These are phyloP conservation scores for Phoenix roebelenii DNA, from an alignment of 176 grass and related monocot genomes.

Conservation along the genomic window DNA sequence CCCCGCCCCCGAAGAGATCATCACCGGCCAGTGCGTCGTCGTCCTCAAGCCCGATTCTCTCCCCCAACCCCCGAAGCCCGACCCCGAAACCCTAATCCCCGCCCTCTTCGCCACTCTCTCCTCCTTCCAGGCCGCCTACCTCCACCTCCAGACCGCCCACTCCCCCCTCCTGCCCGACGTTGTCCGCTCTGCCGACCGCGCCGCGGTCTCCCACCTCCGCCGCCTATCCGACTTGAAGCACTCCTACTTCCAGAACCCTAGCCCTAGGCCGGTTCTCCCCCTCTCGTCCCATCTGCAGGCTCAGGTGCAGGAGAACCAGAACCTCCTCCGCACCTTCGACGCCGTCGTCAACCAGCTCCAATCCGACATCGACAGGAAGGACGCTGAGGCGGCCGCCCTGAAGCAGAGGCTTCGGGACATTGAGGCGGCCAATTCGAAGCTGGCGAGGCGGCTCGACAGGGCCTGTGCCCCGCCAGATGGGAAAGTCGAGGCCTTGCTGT, in stretches of 20 bases:
- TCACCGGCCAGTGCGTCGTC: constrained; percentile 78
- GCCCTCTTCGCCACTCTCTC: constrained; percentile 57
- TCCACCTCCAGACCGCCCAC: constrained; percentile 85
- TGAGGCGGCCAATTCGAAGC: constrained; percentile 37
- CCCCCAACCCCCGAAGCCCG: constrained; percentile 1
- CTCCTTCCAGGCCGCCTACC: constrained; percentile 80
- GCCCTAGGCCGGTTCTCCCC: neutral
- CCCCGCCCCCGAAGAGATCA: constrained; percentile 30
- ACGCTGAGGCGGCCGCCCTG: constrained; percentile 49
- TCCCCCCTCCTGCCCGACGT: constrained; percentile 55
- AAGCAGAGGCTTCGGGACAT: constrained; percentile 32
- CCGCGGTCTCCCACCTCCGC: constrained; percentile 80
- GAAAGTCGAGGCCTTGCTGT: constrained; percentile 67
- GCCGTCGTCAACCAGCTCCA: constrained; percentile 82
- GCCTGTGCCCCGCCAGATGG: constrained; percentile 59
- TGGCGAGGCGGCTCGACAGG: constrained; percentile 61
- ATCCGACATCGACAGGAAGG: constrained; percentile 68
- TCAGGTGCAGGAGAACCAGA: constrained; percentile 94
- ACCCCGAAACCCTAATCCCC: constrained; percentile 31
- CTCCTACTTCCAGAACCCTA: constrained; percentile 7
- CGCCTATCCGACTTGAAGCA: constrained; percentile 72
- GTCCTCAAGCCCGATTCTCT: constrained; percentile 73
- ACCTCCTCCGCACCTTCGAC: constrained; percentile 79
- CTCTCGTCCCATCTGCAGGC: constrained; percentile 70
- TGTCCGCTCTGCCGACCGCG: constrained; percentile 55